Evolutionary conservation across 2,329 filamentous ascomycete genomes (phyloP), one percentile per base, ranked within the genome.

Genomic region (Pseudocercospora crystallina): DNA sequence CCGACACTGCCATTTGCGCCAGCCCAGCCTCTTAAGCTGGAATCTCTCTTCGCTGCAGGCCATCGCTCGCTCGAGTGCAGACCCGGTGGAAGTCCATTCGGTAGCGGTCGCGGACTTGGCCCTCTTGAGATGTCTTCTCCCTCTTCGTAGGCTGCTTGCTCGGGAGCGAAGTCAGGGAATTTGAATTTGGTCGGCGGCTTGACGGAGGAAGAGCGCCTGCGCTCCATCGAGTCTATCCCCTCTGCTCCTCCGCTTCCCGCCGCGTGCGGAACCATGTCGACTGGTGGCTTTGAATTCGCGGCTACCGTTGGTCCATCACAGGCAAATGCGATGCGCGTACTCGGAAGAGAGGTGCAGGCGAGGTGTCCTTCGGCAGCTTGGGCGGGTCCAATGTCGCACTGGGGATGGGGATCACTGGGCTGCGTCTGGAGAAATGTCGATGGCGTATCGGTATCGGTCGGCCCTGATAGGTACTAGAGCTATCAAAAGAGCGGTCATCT

Each of bases 11-110:
- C 69, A 58, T 73, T 71, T 34, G 70, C 43, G 9, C 43, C 64
- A 38, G 43, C 26, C 68, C 75, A 73, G 51, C 73, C 54, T 66
- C 58, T 75, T 74, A 57, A 72, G 26, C 55, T 58, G 47, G 56
- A 40, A 35, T 61, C 51, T 31, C 60, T 57, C 47, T 77, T 82
- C 38, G 77, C 81, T 35, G 80, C 75, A 47, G 82, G 79, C 85
- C 85, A 89, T 60, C 78, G 75, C 57, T 85, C 80, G 47, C 71
- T 67, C 15, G 69, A 67, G 20, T 70, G 63, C 30, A 72, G 54
- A 14, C 65, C 66, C 49, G 51, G 65, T 56, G 67, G 65, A 1
- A 66, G 58, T 17, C 61, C 64, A 54, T 65, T 61, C 3, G 61
- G 62, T 3, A 69, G 57, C 7, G 67, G 67, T 34, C 56, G 53